A percentile compares a stretch with the other conserved stretches of the same genome.
Conservation (phyloP, 2,329 filamentous ascomycete species). For the Colletotrichum aenigma region DNA sequence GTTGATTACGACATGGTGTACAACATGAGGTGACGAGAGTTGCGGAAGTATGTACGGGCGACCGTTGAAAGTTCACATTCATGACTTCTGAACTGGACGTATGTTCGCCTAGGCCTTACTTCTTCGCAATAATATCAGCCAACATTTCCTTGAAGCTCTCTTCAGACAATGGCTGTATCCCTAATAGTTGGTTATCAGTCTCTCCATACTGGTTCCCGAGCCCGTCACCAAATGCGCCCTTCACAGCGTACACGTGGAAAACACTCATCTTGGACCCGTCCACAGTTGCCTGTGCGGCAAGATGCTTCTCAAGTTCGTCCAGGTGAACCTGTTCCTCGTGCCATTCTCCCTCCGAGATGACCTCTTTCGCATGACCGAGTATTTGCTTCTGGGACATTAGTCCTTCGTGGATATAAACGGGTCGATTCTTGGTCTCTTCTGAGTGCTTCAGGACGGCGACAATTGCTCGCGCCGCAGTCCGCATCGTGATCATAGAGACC, state of each 20-base stretch:
- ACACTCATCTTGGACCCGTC: neutral
- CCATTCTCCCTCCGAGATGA: neutral
- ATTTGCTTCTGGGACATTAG: neutral
- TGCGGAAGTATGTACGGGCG: rapidly evolving
- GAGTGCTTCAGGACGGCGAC: neutral
- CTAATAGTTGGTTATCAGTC: neutral
- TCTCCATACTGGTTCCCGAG: neutral
- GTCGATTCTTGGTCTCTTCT: neutral
- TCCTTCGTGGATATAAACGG: neutral
- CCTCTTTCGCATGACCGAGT: neutral
- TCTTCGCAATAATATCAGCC: neutral
- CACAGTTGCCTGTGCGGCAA: neutral
- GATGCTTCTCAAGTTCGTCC: neutral
- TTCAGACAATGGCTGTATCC: neutral
- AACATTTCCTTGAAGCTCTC: neutral
- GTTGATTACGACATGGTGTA: neutral
- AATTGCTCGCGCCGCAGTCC: neutral
- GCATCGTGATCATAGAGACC: neutral
- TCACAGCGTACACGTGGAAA: neutral
- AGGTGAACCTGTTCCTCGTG: neutral
- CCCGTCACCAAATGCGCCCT: neutral
- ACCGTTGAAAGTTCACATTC: rapidly evolving
- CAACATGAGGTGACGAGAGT: neutral
- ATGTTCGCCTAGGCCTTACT: neutral
- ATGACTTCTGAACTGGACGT: neutral